Evolutionary conservation across 495 filamentous ascomycete species (phyloP), one percentile per base, ranked within the genome.

Genomic region (Cladorrhinum samala): DNA sequence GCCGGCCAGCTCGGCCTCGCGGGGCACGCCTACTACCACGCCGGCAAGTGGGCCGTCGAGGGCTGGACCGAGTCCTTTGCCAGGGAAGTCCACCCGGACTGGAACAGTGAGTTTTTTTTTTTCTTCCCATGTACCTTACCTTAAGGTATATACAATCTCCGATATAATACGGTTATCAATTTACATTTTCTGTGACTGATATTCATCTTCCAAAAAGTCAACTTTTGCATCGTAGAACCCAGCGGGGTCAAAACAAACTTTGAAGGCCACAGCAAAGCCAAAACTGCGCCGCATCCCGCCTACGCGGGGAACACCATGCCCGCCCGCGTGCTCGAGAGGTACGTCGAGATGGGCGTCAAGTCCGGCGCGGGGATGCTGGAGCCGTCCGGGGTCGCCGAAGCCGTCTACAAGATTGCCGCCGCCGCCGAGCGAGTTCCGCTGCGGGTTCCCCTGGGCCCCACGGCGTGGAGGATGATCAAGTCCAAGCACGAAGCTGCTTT

Each of bases 31-130:
- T 80, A 75, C 53, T 82, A 83, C 55, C 77, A 79, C 60, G 77
- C 79, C 2, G 70, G 68, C 33, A 82, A 81, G 60, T 82, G 77
- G 51, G 77, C 75, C 2, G 60, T 82, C 9, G 78, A 80, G 53
- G 80, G 79, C 2, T 80, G 76, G 55, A 78, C 79, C 1, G 77
- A 83, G 59, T 67, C 71, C 6, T 61, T 83, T 18, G 68, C 68
- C 0, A 69, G 72, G 53, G 80, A 82, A 55, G 61, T 82, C 43
- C 61, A 69, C 23, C 68, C 72, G 0, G 70, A 70, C 7, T 82
- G 80, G 79, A 69, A 68, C 23, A 73, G 50, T 54, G 21, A 47
- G 43, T 3, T 5, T 33, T 5, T 33, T 11, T 11, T 33, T 33
- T 33, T 5, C 5, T 33, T 33, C 27, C 5, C 5, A 11, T 33